A percentile compares a stretch with the other conserved stretches of the same genome.
Conservation (phyloP, 164 flowering plant genomes). For the Sextonia rubra region DNA sequence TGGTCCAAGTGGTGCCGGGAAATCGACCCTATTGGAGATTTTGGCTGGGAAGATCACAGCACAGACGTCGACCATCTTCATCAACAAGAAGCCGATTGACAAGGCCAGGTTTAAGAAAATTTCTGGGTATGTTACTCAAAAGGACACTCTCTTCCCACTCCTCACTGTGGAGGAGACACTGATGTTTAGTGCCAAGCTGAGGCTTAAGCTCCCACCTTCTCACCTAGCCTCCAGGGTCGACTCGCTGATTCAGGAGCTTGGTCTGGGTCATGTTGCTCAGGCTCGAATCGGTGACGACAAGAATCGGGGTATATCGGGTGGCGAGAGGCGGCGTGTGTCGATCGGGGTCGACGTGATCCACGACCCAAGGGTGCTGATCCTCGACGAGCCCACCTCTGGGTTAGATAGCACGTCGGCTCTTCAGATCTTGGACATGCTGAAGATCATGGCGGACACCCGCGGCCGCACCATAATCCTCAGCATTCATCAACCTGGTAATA, state of each 20-base stretch:
- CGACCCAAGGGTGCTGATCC: constrained; percentile 73
- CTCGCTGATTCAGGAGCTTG: constrained; percentile 63
- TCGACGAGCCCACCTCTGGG: constrained; percentile 97
- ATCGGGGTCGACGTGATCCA: constrained; percentile 89
- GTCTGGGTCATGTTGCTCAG: constrained; percentile 53
- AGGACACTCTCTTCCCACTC: constrained; percentile 78
- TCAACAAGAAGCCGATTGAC: constrained; percentile 49
- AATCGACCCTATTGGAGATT: constrained; percentile 72
- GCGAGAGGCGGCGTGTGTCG: constrained; percentile 86
- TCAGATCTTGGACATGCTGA: constrained; percentile 86
- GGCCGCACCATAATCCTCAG: constrained; percentile 76
- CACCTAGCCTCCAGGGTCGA: constrained; percentile 41
- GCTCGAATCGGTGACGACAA: constrained; percentile 64
- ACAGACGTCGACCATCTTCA: constrained; percentile 35
- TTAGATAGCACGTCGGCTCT: constrained; percentile 82
- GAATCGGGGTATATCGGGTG: constrained; percentile 87
- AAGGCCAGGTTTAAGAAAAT: constrained; percentile 57
- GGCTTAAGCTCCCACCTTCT: constrained; percentile 36
- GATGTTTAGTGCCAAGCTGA: constrained; percentile 67
- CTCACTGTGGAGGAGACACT: constrained; percentile 91
- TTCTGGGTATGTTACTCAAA: constrained; percentile 86
- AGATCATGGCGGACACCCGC: constrained; percentile 71
- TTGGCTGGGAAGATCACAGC: constrained; percentile 62
- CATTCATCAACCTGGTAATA: constrained; percentile 80
- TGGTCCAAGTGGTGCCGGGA: constrained; percentile 96